Conservation (phyloP, 108 stramenopile genomes). For the Discostella pseudostelligera region DNA sequence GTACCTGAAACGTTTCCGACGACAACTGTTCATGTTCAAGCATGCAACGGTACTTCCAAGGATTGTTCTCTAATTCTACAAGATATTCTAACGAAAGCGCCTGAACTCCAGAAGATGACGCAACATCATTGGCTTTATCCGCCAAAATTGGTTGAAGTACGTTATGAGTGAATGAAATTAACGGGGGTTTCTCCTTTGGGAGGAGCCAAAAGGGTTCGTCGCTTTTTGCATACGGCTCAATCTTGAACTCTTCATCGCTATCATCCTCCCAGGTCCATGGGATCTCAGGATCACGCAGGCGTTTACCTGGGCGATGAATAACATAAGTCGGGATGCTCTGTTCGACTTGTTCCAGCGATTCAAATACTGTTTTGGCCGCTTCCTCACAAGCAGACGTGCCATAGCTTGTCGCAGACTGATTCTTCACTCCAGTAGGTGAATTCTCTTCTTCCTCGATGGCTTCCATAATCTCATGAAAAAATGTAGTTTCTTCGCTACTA, state of each 20-base stretch:
- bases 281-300: slow-evolving; percentile 20
- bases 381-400: slow-evolving; percentile 49
- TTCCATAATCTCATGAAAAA: slow-evolving; percentile 86
- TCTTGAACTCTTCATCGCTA: slow-evolving; percentile 48
- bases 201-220: slow-evolving; percentile 30
- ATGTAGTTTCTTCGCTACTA: slow-evolving; percentile 54
- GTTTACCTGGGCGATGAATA: slow-evolving; percentile 51
- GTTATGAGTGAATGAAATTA: slow-evolving; percentile 46
- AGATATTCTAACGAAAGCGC: slow-evolving; percentile 60
- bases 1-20: slow-evolving; percentile 1
- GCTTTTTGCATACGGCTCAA: slow-evolving; percentile 34
- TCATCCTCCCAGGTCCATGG: slow-evolving; percentile 39
- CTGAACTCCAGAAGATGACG: slow-evolving; percentile 31
- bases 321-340: slow-evolving; percentile 79
- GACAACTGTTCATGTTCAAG: slow-evolving; percentile 34
- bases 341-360: slow-evolving; percentile 64
- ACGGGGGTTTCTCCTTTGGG: slow-evolving; percentile 35
- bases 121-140: slow-evolving; percentile 14
- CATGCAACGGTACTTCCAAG: slow-evolving; percentile 70
- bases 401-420: slow-evolving; percentile 28
- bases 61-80: slow-evolving; percentile 69
- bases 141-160: slow-evolving; percentile 46
- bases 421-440: slow-evolving; percentile 18
- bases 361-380: slow-evolving; percentile 43
- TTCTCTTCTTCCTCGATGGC: slow-evolving; percentile 47